Evolutionary conservation across 495 filamentous ascomycete species (phyloP).

Genomic region (Hypoxylon crocopeplum): DNA sequence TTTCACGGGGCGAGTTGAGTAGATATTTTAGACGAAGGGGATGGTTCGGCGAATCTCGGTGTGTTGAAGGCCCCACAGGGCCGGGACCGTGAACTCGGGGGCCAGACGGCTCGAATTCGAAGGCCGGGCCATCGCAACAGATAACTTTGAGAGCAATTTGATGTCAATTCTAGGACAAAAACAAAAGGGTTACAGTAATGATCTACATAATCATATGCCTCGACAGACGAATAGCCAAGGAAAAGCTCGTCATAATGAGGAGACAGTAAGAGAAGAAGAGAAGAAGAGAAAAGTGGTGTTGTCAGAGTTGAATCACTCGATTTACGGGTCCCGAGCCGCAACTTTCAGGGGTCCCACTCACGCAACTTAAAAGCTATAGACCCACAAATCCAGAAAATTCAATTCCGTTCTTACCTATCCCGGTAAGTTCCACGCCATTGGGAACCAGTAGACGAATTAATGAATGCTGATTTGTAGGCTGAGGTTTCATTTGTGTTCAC

Average conservation of each 20-base stretch:
- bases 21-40: conserved; percentile 17
- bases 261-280: conserved; percentile 1
- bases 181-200: background rate
- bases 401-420: background rate
- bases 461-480: conserved; percentile 5
- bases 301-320: conserved; percentile 33
- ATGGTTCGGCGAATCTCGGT: conserved; percentile 35
- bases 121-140: conserved; percentile 7
- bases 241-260: conserved; percentile 12
- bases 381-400: conserved; percentile 24
- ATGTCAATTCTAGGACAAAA: background rate
- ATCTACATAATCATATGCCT: background rate
- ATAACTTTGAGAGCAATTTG: background rate
- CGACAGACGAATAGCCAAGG: background rate
- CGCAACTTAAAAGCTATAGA: background rate
- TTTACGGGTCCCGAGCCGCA: conserved; percentile 27
- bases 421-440: conserved; percentile 24
- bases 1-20: conserved; percentile 20
- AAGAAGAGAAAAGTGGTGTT: conserved; percentile 30
- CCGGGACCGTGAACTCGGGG: conserved; percentile 31
- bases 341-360: conserved; percentile 10
- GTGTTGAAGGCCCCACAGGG: conserved; percentile 29
- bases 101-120: conserved; percentile 31
- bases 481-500: conserved; percentile 16
- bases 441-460: conserved; percentile 23